Conservation (phyloP, 1,284 basidiomycete species). For the Naganishia liquefaciens region DNA sequence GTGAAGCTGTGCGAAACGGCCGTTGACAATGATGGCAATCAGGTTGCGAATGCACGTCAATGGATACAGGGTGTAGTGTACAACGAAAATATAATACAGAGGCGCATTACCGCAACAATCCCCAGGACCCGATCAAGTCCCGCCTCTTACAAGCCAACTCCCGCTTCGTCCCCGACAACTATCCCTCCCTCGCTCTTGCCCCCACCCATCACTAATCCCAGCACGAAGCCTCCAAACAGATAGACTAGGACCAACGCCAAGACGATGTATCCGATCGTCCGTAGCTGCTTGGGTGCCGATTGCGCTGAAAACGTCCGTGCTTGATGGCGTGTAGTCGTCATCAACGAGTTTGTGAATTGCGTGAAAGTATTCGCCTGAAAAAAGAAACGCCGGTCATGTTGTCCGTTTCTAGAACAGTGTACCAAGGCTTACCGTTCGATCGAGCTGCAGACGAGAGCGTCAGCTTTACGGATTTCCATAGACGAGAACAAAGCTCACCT, state of each 20-base stretch:
- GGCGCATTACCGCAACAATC: no score
- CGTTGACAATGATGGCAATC: neutral
- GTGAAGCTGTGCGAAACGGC: neutral
- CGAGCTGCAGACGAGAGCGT: neutral
- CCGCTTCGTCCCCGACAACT: constrained; percentile 19
- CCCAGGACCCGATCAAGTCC: no score
- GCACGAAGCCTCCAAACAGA: constrained; percentile 26
- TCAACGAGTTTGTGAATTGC: constrained; percentile 34
- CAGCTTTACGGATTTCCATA: neutral
- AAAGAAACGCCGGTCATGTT: neutral
- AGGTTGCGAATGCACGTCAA: neutral
- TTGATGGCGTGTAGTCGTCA: constrained; percentile 33
- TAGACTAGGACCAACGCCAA: constrained; percentile 26
- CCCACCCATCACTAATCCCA: constrained; percentile 1
- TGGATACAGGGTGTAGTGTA: neutral
- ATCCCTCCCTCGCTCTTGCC: neutral
- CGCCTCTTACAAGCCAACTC: constrained; percentile 11
- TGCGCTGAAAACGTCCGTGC: constrained; percentile 33
- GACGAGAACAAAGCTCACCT: constrained; percentile 4
- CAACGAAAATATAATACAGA: no score
- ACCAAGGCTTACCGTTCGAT: neutral
- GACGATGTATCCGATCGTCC: constrained; percentile 33
- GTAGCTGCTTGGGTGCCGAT: constrained; percentile 29
- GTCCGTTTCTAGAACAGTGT: constrained; percentile 28
- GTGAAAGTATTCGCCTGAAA: constrained; percentile 30